These are phyloP conservation scores for Aspergillus melleus DNA, from an alignment of 2,329 filamentous ascomycete genomes.

Conservation along the genomic window DNA sequence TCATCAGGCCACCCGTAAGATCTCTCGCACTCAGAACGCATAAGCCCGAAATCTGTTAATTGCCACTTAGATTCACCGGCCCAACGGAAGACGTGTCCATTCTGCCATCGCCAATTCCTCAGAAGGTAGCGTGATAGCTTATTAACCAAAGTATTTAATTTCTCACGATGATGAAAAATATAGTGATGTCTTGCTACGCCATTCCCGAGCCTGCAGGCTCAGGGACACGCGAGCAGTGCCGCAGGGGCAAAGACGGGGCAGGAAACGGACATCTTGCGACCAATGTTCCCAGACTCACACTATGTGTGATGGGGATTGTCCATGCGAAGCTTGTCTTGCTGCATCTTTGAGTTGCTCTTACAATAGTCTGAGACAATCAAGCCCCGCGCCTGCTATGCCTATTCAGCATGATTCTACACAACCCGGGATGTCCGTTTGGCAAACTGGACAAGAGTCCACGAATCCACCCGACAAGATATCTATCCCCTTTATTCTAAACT, in stretches of 20 bases:
- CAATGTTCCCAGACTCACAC: not conserved
- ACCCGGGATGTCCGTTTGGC: not conserved
- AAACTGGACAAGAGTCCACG: not conserved
- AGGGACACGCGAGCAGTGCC: not conserved
- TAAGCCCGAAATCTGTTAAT: not conserved
- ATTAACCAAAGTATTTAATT: not conserved
- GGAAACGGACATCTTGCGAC: slow-evolving; percentile 1
- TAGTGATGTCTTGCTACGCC: slow-evolving; percentile 3
- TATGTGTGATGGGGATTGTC: slow-evolving; percentile 1
- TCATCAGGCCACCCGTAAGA: slow-evolving; percentile 1
- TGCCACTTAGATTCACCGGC: not conserved
- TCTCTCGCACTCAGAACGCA: not conserved
- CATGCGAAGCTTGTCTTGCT: not conserved
- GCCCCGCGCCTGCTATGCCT: not conserved
- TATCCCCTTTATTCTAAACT: slow-evolving; percentile 1
- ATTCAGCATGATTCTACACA: not conserved
- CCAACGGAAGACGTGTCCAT: not conserved
- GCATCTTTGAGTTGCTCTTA: not conserved
- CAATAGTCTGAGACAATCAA: not conserved
- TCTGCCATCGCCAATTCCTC: not conserved
- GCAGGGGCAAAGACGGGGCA: not conserved
- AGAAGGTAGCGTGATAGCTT: not conserved
- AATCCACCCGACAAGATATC: not conserved
- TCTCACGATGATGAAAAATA: not conserved
- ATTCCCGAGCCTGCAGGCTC: not conserved